Percentiles rank a stretch among this genome's conserved stretches.
These are phyloP conservation scores for Daldinia loculata DNA, from an alignment of 495 filamentous ascomycete species.

Conservation along the genomic window DNA sequence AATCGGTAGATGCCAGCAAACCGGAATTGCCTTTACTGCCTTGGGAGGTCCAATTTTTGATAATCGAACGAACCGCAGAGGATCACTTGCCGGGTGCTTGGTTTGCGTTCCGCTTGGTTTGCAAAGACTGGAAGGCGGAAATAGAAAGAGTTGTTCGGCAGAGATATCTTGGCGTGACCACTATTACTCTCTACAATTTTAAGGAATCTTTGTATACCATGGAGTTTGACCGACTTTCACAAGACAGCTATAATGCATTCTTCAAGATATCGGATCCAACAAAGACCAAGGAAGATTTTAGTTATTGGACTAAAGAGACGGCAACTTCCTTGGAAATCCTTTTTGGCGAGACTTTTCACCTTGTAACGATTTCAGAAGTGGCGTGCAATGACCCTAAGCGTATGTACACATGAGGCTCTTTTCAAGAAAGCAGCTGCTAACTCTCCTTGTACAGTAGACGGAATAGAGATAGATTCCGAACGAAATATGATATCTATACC, in stretches of 20 bases:
- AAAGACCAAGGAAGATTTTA: fast-evolving
- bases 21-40: not conserved
- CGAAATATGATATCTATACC: not conserved
- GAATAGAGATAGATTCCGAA: not conserved
- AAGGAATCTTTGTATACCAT: too few relatives aligned
- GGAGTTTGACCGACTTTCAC: too few relatives aligned
- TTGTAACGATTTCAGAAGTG: not conserved
- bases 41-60: not conserved
- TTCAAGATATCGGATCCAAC: not conserved
- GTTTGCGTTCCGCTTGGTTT: not conserved
- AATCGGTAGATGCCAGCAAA: not conserved
- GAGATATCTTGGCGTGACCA: not conserved
- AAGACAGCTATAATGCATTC: not conserved
- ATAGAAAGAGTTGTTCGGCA: not conserved
- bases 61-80: not conserved
- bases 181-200: not conserved
- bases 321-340: not conserved
- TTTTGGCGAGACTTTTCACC: not conserved
- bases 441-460: not conserved
- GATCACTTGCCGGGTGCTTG: not conserved
- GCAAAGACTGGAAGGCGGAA: slow-evolving; percentile 1
- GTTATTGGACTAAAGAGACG: not conserved
- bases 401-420: not conserved
- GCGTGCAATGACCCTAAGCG: not conserved
- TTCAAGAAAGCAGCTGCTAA: not conserved